Base-by-base conservation (phyloP, 164 flowering plant species). In the Vitis cinerea region DNA sequence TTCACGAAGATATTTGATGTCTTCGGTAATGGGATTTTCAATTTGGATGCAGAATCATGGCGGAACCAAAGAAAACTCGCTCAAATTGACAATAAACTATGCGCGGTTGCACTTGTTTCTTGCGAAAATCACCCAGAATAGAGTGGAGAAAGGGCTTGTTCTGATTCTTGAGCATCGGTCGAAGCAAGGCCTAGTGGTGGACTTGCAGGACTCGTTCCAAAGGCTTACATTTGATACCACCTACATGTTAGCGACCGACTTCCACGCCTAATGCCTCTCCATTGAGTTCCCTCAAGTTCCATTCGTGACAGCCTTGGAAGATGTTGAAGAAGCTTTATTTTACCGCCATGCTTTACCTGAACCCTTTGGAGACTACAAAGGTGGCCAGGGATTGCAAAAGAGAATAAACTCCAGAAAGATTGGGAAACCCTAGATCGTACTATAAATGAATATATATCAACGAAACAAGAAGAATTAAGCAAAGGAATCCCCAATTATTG, bases 21-120 rank as follows among this genome's bases (percentile, higher is more conserved):
- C 10, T 71, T 83, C 16, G 90, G 87, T 55, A 84, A 82, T 51
- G 90, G 86, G 50, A 82, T 87, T 7, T 74, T 87, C 68, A 75
- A 71, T 8, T 17, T 78, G 1, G 88, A 85, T 44, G 50, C 15
- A 4, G 78, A 82, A 2, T 50, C 44, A 63, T 77, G 80, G 80
- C 54, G 65, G 59, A 10, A 0, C 2, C 83, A 74, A 30, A 67
- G 80, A 5, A 64, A 53, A 53, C 30, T 50, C 2, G 51, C 60
- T 8, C 59, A 68, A 11, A 23, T 66, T 68, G 8, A 29, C 54
- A 50, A 11, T 8, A 16, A 59, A 19, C 23, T 0, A 23, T 23
- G 27, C 27, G 30, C 27, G 44, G 9, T 59, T 68, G 55, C 51
- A 29, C 19, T 47, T 44, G 3, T n/a, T 11, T 12, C 15, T 68